phyloP scores from a whole-genome alignment of 2,329 filamentous ascomycete genomes.

The Westerdykella sp. region DNA sequence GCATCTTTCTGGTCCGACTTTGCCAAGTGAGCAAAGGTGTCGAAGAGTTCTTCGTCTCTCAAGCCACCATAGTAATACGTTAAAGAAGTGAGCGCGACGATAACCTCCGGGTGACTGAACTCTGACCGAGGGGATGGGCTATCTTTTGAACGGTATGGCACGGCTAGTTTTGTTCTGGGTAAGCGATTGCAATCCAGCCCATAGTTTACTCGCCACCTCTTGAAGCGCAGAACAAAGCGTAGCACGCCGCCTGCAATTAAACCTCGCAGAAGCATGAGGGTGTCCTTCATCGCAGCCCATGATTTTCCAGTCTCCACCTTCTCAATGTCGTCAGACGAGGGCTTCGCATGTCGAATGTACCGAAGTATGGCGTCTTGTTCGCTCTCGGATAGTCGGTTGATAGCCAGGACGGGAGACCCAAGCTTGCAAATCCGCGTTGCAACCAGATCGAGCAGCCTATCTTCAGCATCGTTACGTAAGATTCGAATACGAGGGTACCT shows the following conservation, averaged over 20 bases:
- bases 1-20: conserved; percentile 52
- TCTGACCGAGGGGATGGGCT: conserved; percentile 57
- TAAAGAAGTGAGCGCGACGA: conserved; percentile 39
- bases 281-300: conserved; percentile 28
- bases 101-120: conserved; percentile 61
- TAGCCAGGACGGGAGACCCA: conserved; percentile 15
- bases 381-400: conserved; percentile 14
- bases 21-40: conserved; percentile 48
- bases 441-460: conserved; percentile 13
- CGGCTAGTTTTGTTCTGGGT: conserved; percentile 48
- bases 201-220: conserved; percentile 62
- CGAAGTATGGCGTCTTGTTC: conserved; percentile 22
- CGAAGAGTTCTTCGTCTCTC: conserved; percentile 43
- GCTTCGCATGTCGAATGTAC: conserved; percentile 29
- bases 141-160: conserved; percentile 60
- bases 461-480: conserved; percentile 39
- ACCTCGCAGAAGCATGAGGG: conserved; percentile 56
- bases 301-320: conserved; percentile 13
- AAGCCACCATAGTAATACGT: conserved; percentile 60
- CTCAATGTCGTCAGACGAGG: conserved; percentile 22
- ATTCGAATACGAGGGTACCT: conserved; percentile 54
- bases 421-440: conserved; percentile 11
- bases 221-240: conserved; percentile 51
- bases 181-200: conserved; percentile 42
- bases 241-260: conserved; percentile 26